Evolutionary conservation across 2,329 filamentous ascomycete genomes (phyloP), one percentile per base, ranked within the genome.

Genomic region (Scleromitrula shiraiana): DNA sequence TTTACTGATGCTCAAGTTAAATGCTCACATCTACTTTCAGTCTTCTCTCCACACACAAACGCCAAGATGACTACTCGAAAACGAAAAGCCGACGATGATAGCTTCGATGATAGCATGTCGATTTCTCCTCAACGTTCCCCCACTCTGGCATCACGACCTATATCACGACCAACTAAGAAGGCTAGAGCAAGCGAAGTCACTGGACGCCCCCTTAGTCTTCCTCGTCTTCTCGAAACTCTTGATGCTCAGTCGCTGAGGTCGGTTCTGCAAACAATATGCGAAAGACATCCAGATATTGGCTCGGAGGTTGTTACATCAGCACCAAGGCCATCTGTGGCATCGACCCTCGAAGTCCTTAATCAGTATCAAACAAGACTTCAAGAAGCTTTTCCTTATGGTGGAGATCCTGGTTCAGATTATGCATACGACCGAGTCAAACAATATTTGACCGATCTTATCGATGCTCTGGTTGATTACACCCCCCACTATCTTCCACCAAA

Each of bases 401-500:
- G 88, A 62, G 83, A 89, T 57, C 78, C 84, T 10, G 87, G 82
- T 50, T 88, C 89, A 35, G 91, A 97, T 65, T 97, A 97, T 68
- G 84, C 88, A 42, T 98, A 96, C 66, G 94, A 96, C 64, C 82
- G 93, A 59, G 87, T 97, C 46, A 88, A 85, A 58, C 85, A 90
- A 55, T 80, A 85, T 30, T 75, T 97, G 15, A 71, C 81, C 22
- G 82, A 88, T 50, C 77, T 98, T 20, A 80, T 96, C 51, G 88
- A 96, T 50, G 89, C 93, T 36, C 75, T 98, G 37, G 83, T 85
- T 64, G 93, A 98, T 63, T 98, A 94, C 64, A 97, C 90, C 0
- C 88, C 89, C 4, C 89, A 97, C 65, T 98, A 95, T 62, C 80
- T 98, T 2, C 93, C 93, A 10, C 93, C 93, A 0, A 85, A 86